Base-by-base conservation (phyloP, 2,329 filamentous ascomycete species). In the Raffaelea deltoideospora region DNA sequence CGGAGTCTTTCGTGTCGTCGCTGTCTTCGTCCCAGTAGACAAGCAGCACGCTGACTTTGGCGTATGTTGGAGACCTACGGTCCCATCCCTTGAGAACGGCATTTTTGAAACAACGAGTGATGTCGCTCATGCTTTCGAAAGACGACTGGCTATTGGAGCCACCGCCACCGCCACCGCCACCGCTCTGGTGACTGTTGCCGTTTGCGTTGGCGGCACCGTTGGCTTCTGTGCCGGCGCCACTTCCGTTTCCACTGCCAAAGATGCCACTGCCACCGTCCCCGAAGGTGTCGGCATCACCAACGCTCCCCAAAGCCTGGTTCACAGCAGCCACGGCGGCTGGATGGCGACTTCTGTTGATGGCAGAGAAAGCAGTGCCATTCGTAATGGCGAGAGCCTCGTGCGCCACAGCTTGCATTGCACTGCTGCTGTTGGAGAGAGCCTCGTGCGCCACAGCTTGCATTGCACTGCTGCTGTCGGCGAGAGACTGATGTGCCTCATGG, bases 1-100 rank as follows among this genome's bases (percentile, higher is more conserved):
- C 35, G 6, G 27, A 35, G 5, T 29, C 26, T 13, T 31, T 33
- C 9, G 44, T 33, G 5, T 35, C 33, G 11, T 3, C 5, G 15
- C 24, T 28, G 30, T 47, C 45, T 11, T 41, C 35, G 11, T 40
- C 39, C 43, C 45, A 47, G 28, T 37, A 37, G 19, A 47, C 6
- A 3, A 46, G 22, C 27, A 47, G 21, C 10, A 43, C 45, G 14
- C 35, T 31, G 14, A 42, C 42, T 10, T 18, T 24, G 13, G 26
- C 30, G 24, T 47, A 47, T 0, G 42, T 43, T 14, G 43, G 40
- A 19, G 40, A 32, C 10, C 42, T 37, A n/a, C 37, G 38, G 17
- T 33, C 33, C 41, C 44, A 41, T 26, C 42, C 40, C 6, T 34
- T 37, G 14, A 17, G 20, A 8, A 43, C 42, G 8, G 45, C 44